Evolutionary conservation across 345 rosid genomes (phyloP), one percentile per base, ranked within the genome.

Genomic region (Melastoma malabathricum): DNA sequence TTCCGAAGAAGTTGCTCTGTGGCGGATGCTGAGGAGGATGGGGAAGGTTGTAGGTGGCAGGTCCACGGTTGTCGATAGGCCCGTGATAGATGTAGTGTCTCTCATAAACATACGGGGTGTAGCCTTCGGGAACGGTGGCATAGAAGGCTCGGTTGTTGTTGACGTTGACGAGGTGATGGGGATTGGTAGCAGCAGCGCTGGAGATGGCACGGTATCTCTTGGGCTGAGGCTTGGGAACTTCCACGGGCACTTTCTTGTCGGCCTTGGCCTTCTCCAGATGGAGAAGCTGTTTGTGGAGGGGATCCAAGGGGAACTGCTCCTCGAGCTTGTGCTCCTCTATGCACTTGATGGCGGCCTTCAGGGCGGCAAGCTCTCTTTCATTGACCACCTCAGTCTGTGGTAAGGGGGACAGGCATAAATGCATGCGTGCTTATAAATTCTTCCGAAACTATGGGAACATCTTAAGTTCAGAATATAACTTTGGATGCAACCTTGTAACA

Each of bases 191-290:
- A 47, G 73, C 75, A 51, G 61, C 80, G 29, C 9, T 6, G 7
- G 41, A 9, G 41, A 12, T 8, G 41, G 86, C 89, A 43, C 89
- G 89, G 43, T 93, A 89, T 63, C 96, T 81, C 76, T 87, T 92
- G 48, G 93, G 77, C 57, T 79, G 96, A 56, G 98, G 98, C 71
- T 84, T 92, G 18, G 86, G 72, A 43, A 68, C 83, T 70, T 84
- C 98, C 6, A 78, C 82, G 46, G 72, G 86, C 68, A 88, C 75
- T 64, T 82, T 87, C 75, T 78, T 88, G 66, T 93, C 99, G 4
- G 90, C 88, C 71, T 88, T 93, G 43, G 86, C 90, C 69, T 92
- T 92, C 88, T 87, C 96, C 13, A 92, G 83, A 71, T 75, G 86
- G 54, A 79, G 57, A 58, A 93, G 72, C 49, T 76, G 72, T 52